phyloP scores from a whole-genome alignment of 148 eudicot genomes.

The Silene conica region DNA sequence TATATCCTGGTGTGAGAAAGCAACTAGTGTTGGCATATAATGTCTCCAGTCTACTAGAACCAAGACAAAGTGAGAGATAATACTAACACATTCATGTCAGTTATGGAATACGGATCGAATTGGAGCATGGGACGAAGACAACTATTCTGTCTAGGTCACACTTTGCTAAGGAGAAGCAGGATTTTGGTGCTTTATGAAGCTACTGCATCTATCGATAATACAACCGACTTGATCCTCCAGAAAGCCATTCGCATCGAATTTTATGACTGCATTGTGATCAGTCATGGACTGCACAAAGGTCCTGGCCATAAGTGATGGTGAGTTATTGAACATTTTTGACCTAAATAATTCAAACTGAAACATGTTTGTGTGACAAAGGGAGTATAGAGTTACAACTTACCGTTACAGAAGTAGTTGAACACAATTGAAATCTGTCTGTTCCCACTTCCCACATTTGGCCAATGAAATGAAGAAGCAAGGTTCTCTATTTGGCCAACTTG shows the following conservation, averaged over 20 bases:
- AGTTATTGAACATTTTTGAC: not conserved
- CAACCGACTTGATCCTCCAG: conserved; percentile 50
- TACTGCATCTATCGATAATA: conserved; percentile 85
- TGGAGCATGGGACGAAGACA: conserved; percentile 99
- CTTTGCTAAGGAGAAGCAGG: conserved; percentile 75
- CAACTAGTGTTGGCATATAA: too few relatives aligned
- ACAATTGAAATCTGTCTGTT: not conserved
- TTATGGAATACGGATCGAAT: conserved; percentile 81
- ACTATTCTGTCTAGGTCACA: conserved; percentile 78
- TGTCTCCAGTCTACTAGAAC: too few relatives aligned
- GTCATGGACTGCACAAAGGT: conserved; percentile 50
- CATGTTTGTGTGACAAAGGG: not conserved
- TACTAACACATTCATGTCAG: conserved; percentile 20
- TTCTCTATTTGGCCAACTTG: conserved; percentile 67
- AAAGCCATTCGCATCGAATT: conserved; percentile 43
- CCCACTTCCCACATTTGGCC: conserved; percentile 42
- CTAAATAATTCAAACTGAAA: not conserved
- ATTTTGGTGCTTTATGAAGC: conserved; percentile 89
- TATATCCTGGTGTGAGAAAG: too few relatives aligned
- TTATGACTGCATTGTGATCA: conserved; percentile 29
- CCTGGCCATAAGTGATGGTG: conserved; percentile 38
- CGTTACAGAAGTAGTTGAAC: not conserved
- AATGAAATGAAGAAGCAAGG: conserved; percentile 62
- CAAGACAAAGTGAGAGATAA: not conserved
- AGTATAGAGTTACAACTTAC: not conserved